These are phyloP conservation scores for Hanseniaspora taiwanica DNA, from an alignment of 805 yeast genomes.

Conservation along the genomic window DNA sequence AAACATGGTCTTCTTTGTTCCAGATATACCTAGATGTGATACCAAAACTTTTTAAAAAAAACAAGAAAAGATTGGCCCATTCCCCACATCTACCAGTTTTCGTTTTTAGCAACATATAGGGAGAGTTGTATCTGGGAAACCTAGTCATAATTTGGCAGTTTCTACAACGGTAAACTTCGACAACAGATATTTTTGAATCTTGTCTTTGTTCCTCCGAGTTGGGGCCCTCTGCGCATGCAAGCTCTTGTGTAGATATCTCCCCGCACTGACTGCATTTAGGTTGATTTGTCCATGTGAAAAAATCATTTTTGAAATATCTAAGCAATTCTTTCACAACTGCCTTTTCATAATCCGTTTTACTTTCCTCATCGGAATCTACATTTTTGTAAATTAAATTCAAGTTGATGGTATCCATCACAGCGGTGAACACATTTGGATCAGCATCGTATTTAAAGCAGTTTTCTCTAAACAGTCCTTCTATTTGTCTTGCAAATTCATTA, in stretches of 20 bases:
- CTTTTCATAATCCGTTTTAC: conserved; percentile 36
- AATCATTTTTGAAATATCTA: conserved; percentile 62
- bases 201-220: conserved; percentile 29
- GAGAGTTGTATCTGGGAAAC: conserved; percentile 70
- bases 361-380: conserved; percentile 34
- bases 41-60: conserved; percentile 56
- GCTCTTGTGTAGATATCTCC: conserved; percentile 24
- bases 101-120: conserved; percentile 44
- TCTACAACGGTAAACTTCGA: conserved; percentile 54
- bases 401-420: conserved; percentile 52
- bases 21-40: conserved; percentile 59
- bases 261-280: conserved; percentile 49
- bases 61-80: conserved; percentile 78
- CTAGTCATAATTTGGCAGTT: conserved; percentile 35
- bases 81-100: conserved; percentile 86
- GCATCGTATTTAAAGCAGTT: conserved; percentile 26
- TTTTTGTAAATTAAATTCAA: conserved; percentile 42
- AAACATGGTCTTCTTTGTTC: conserved; percentile 90
- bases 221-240: conserved; percentile 30
- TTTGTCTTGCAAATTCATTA: conserved; percentile 15
- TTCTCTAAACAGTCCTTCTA: conserved; percentile 11
- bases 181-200: conserved; percentile 37
- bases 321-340: conserved; percentile 40
- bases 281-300: conserved; percentile 72
- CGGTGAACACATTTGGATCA: conserved; percentile 32